Base-by-base conservation (phyloP, 805 yeast genomes). In the Kodamaea hsintzibuensis region DNA sequence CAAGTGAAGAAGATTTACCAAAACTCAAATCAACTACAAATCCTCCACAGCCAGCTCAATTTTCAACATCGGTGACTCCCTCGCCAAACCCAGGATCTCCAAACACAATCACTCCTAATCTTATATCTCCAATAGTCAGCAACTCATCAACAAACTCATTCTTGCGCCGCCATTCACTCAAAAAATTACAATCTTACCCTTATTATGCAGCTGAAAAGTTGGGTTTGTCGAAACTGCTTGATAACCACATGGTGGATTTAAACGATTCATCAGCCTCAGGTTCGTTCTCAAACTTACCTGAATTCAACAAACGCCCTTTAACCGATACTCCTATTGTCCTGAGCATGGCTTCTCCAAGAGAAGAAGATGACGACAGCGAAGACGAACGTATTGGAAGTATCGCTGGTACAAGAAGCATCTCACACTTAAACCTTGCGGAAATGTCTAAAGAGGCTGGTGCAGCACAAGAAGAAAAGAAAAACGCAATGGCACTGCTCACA, bases 311-410 rank as follows among this genome's bases (percentile, higher is more conserved):
- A 66, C 73, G 91, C 46, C 95, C 95, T 0, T 71, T 84, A 51
- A 84, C 86, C 43, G 95, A 88, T 62, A 88, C 95, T 0, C 95
- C 95, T 0, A 78, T 85, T 0, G 80, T 79, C 9, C 83, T 88
- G 30, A 73, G 77, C 2, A 72, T 78, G 63, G 71, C 82, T 0
- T 84, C 89, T 0, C 91, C 91, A 0, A 40, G 54, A 27, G 54
- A 51, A 8, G 53, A 50, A 10, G 62, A 60, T 16, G 70, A 70
- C 47, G 62, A 66, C 13, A 66, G 69, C 33, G 75, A 69, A 42
- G 72, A 66, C 14, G 76, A 70, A 6, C 61, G 59, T 3, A 60
- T 56, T n/a, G 52, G 33, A 47, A 54, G 51, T 37, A 63, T 71
- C 18, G 61, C 56, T 37, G 65, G 62, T n/a, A 69, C 72, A 22